Evolutionary conservation across 2,329 filamentous ascomycete species (phyloP), one percentile per base, ranked within the genome.

Genomic region (Beauveria sp.): DNA sequence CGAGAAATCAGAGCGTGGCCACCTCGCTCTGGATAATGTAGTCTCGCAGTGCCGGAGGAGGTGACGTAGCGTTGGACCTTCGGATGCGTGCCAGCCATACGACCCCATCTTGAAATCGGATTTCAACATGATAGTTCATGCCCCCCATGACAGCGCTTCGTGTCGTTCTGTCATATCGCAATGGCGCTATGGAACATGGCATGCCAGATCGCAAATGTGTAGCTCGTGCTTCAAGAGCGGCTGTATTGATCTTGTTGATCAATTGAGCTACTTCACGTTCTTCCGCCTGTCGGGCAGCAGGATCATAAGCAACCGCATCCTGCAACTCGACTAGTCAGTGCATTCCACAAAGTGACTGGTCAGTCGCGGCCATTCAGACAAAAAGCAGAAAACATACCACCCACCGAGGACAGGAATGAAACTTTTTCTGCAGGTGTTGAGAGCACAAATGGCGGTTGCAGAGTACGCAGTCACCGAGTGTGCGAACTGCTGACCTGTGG

Each of bases 41-140:
- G 62, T 75, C 69, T 63, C 69, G 67, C 42, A 74, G 22, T 42
- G 59, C 67, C 47, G 66, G 12, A 0, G 71, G 74, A n/a, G 76
- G 75, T 1, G 74, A 75, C 22, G 71, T 74, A n/a, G 71, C 71
- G 60, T 78, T 77, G 61, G 66, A 70, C 62, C 73, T 72, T 55
- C 73, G 74, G 53, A 79, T 72, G 14, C 77, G 72, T 20, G 75
- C 74, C 2, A 79, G 68, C 78, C 77, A 79, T 51, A 63, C 68
- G 28, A 76, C 63, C 46, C 74, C 74, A 64, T 79, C 77, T 5
- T 77, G 70, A 62, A 80, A 80, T 7, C 54, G 61, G 55, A 80
- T 65, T 43, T 76, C 71, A 46, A 77, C 64, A 63, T 79, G 75
- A 65, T 75, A 79, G 63, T 79, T 78, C 72, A 75, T 76, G 3